A percentile compares a stretch with the other conserved stretches of the same genome.
Conservation (phyloP, 345 rosid genomes). For the Brassica rapa region DNA sequence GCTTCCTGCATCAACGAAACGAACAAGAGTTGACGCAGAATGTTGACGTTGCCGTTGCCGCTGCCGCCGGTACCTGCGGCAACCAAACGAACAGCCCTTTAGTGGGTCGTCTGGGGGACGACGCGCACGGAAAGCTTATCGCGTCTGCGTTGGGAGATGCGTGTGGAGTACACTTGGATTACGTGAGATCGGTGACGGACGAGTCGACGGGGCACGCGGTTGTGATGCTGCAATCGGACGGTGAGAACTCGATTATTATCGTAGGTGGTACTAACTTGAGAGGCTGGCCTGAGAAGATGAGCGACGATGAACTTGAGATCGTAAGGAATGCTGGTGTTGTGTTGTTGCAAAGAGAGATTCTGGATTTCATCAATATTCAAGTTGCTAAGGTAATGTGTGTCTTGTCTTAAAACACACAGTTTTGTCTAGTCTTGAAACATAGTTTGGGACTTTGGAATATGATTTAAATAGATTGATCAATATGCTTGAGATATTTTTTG, state of each 20-base stretch:
- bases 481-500: too few species aligned
- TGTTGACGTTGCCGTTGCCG: too few species aligned
- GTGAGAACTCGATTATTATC: conserved; percentile 32
- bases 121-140: conserved; percentile 51
- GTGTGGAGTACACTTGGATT: conserved; percentile 63
- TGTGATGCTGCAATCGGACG: conserved; percentile 87
- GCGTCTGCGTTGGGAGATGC: conserved; percentile 55
- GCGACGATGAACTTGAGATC: conserved; percentile 54
- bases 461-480: too few species aligned
- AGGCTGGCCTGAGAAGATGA: conserved; percentile 66
- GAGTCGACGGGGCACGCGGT: conserved; percentile 96
- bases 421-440: too few species aligned
- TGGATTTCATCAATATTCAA: conserved; percentile 84
- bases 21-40: too few species aligned
- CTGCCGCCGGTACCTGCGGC: too few species aligned
- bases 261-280: conserved; percentile 47
- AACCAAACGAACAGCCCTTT: conserved; percentile 23
- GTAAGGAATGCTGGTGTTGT: conserved; percentile 84
- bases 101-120: conserved; percentile 64
- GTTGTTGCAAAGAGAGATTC: conserved; percentile 89
- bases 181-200: conserved; percentile 45
- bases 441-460: too few species aligned
- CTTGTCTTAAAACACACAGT: background rate
- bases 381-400: conserved; percentile 66
- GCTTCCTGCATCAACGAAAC: too few species aligned